Conservation (phyloP, 805 yeast species). For the Myxozyma nipponensis region DNA sequence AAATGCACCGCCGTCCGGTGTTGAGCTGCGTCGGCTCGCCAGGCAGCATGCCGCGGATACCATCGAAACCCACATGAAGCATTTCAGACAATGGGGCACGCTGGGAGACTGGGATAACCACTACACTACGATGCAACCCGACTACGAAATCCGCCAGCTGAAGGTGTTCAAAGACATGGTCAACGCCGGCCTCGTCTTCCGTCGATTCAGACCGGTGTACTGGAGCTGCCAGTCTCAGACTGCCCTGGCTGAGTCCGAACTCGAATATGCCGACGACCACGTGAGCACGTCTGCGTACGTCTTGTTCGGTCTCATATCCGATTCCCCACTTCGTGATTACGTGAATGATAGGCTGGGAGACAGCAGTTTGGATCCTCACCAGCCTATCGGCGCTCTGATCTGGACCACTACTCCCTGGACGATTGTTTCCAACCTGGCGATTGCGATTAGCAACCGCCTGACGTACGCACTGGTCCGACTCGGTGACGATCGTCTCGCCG, state of each 20-base stretch:
- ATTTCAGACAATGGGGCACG: constrained; percentile 68
- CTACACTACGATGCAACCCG: constrained; percentile 67
- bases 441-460: constrained; percentile 61
- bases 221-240: constrained; percentile 96
- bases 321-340: constrained; percentile 25
- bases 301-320: constrained; percentile 53
- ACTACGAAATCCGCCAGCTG: constrained; percentile 73
- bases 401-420: constrained; percentile 99
- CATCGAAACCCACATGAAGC: constrained; percentile 56
- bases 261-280: constrained; percentile 77
- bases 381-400: constrained; percentile 41
- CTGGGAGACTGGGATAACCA: constrained; percentile 77
- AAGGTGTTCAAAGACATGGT: constrained; percentile 63
- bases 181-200: constrained; percentile 60
- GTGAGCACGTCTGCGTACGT: constrained; percentile 64
- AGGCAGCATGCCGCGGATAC: constrained; percentile 64
- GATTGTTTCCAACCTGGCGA: constrained; percentile 77
- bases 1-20: constrained; percentile 36
- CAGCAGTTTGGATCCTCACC: constrained; percentile 18
- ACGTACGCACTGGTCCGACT: constrained; percentile 51
- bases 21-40: constrained; percentile 63
- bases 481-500: constrained; percentile 41
- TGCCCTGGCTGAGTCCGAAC: constrained; percentile 94
- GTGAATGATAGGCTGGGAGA: neutral
- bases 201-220: constrained; percentile 92